Percentiles rank a stretch among this genome's conserved stretches.
These are phyloP conservation scores for Podosphaera aphanis DNA, from an alignment of 2,329 filamentous ascomycete species.

Conservation along the genomic window DNA sequence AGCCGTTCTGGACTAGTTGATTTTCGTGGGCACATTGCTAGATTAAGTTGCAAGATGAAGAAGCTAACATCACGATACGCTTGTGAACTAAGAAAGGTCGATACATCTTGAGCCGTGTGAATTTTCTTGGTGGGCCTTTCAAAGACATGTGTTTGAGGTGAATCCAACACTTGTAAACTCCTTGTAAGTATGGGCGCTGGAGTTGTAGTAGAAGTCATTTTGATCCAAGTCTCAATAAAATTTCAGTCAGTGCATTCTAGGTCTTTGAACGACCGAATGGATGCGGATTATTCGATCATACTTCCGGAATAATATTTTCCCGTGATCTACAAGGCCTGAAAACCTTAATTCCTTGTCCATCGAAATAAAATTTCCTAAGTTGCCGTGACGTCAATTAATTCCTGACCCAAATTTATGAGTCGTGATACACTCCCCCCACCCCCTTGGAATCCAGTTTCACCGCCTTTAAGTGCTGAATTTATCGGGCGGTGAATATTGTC, in stretches of 20 bases:
- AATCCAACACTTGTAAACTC: constrained; percentile 20
- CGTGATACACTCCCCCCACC: too few species aligned
- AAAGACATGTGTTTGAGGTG: constrained; percentile 31
- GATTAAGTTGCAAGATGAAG: constrained; percentile 78
- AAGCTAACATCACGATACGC: constrained; percentile 73
- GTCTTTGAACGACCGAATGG: too few species aligned
- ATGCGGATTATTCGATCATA: too few species aligned
- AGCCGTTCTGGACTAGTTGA: constrained; percentile 18
- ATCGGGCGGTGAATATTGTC: too few species aligned
- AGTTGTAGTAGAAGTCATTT: background rate
- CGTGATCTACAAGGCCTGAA: too few species aligned
- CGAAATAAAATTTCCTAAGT: too few species aligned
- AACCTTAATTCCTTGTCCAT: too few species aligned
- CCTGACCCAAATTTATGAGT: too few species aligned
- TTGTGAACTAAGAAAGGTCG: constrained; percentile 52
- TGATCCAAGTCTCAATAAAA: background rate
- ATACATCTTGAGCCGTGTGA: constrained; percentile 61
- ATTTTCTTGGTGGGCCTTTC: constrained; percentile 54
- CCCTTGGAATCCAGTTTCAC: too few species aligned
- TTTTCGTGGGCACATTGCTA: constrained; percentile 54
- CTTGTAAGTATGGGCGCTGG: background rate
- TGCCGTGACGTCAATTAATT: too few species aligned
- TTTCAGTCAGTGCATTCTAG: background rate
- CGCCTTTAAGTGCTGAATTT: too few species aligned
- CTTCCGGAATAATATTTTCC: too few species aligned